A percentile compares a stretch with the other conserved stretches of the same genome.
Conservation (phyloP, 441 rosid species). For the Syzygium syzygioides region DNA sequence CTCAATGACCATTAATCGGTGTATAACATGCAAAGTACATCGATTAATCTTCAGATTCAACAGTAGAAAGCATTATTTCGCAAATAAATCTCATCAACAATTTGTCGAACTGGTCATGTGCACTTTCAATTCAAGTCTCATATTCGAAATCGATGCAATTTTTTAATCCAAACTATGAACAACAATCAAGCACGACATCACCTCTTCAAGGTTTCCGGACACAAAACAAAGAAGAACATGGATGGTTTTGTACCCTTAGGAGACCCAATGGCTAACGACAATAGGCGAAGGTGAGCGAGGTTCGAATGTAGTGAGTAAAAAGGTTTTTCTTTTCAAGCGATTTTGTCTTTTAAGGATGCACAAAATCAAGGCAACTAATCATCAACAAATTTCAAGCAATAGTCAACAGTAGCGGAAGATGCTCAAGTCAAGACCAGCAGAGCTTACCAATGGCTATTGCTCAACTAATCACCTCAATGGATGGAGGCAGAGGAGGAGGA, state of each 20-base stretch:
- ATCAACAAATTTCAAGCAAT: not conserved
- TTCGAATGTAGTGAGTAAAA: accelerated
- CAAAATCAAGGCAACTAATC: not conserved
- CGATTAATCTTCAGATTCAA: too few relatives aligned
- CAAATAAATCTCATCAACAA: too few relatives aligned
- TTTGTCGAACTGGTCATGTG: too few relatives aligned
- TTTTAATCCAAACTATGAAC: too few relatives aligned
- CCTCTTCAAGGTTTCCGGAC: not conserved
- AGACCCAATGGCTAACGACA: not conserved
- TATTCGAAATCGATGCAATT: too few relatives aligned
- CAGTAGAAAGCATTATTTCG: too few relatives aligned
- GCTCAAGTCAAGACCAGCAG: too few relatives aligned
- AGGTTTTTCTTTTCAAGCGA: not conserved
- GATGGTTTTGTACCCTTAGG: not conserved
- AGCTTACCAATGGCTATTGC: not conserved
- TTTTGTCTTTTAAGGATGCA: not conserved
- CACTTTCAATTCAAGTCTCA: too few relatives aligned
- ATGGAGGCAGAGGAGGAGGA: not conserved
- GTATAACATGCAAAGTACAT: too few relatives aligned
- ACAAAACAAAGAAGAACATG: accelerated
- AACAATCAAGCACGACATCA: too few relatives aligned
- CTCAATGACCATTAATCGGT: too few relatives aligned
- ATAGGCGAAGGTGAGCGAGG: accelerated
- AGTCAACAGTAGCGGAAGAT: accelerated
- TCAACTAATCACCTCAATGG: not conserved